Evolutionary conservation across 1,284 basidiomycete species (phyloP), one percentile per base, ranked within the genome.

Genomic region (Cutaneotrichosporon cutaneum): DNA sequence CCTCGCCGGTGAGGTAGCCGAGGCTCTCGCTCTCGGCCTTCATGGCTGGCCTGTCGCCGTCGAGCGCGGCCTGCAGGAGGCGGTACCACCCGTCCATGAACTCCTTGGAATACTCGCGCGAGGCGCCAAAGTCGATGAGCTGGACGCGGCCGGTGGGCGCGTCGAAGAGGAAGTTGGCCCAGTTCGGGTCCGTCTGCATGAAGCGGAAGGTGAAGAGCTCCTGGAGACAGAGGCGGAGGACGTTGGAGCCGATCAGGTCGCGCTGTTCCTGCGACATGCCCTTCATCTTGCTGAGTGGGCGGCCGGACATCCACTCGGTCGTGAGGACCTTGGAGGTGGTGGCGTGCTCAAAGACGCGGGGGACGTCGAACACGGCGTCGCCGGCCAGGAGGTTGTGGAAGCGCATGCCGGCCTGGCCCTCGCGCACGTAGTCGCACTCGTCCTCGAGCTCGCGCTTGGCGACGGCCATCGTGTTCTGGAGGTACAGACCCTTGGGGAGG

Each of bases 101-200:
- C 63, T 85, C 84, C 67, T 87, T 87, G 1, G 86, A 84, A 80
- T 98, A 99, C 68, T 87, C 87, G 44, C 94, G 84, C 0, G 92
- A 92, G 3, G 96, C 95, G 26, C 95, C 96, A 71, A 99, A 98
- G 79, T 99, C 95, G 62, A 99, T 91, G 22, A 99, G 82, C 70
- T 93, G 90, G 56, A 98, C 83, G 86, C 68, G 90, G 66, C 61
- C 66, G 22, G 44, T 47, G 8, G 32, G 44, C 10, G 66, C 73
- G 77, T 94, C 90, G 86, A 89, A 98, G 30, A 99, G 81, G 81
- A 99, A 99, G 78, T 98, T 99, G 24, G 90, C 91, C 90, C 92
- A 98, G 75, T 99, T 99, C 1, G 96, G 95, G 77, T 99, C 95
- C 0, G 95, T 99, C 79, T 99, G 96, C 96, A 99, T 98, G 52